Conservation (phyloP, 305 asterid species). For the Solanum hybrid region DNA sequence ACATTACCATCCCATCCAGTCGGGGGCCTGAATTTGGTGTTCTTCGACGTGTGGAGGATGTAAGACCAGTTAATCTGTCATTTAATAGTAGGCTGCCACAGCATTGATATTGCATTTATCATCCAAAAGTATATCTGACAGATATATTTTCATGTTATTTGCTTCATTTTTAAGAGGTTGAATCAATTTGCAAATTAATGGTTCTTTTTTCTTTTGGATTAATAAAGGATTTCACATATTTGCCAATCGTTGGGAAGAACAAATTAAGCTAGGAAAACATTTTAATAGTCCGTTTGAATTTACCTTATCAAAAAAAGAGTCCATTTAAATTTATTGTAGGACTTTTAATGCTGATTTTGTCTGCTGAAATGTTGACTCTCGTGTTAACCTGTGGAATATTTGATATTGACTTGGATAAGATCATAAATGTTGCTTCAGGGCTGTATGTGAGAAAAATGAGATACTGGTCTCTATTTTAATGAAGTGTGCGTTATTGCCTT, state of each 20-base stretch:
- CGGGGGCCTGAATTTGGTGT: slow-evolving; percentile 78
- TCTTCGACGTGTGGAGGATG: slow-evolving; percentile 91
- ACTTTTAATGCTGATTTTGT: neutral
- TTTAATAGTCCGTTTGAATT: neutral
- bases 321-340: neutral
- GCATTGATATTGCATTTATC: neutral
- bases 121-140: neutral
- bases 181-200: neutral
- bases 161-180: neutral
- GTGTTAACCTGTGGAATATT: neutral
- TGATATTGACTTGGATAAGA: neutral
- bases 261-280: neutral
- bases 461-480: neutral
- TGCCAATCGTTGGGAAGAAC: neutral
- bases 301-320: neutral
- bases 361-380: neutral
- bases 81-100: neutral
- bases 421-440: neutral
- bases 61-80: slow-evolving; percentile 9
- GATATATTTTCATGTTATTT: neutral
- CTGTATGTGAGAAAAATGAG: neutral
- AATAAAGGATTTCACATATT: neutral
- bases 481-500: neutral
- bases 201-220: neutral
- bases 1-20: slow-evolving; percentile 80